These are phyloP conservation scores for Podospora comata DNA, from an alignment of 495 filamentous ascomycete species.

Conservation along the genomic window DNA sequence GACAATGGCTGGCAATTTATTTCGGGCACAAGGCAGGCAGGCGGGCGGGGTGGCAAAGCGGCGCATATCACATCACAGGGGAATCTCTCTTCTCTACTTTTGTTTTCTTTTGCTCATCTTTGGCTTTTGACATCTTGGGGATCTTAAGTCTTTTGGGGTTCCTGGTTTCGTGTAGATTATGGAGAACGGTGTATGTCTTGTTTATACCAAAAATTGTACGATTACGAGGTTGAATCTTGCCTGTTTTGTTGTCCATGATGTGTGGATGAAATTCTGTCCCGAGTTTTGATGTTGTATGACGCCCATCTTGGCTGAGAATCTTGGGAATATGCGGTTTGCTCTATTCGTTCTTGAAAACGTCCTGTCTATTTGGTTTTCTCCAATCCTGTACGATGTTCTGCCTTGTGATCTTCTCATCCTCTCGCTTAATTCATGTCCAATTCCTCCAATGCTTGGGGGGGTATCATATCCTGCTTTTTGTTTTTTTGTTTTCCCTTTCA, in stretches of 20 bases:
- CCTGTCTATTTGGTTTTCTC: background rate
- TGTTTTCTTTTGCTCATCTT: background rate
- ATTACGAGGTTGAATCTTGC: background rate
- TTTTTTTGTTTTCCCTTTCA: background rate
- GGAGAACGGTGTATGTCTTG: background rate
- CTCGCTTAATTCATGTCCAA: background rate
- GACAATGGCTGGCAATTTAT: background rate
- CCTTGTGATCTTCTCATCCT: background rate
- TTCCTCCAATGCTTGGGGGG: conserved; percentile 10
- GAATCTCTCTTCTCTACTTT: background rate
- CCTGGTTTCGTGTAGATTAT: background rate
- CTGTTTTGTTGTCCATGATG: background rate
- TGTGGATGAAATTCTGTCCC: background rate
- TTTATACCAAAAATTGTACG: background rate
- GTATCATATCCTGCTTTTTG: conserved; percentile 22
- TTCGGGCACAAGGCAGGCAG: conserved; percentile 1
- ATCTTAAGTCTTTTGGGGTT: background rate
- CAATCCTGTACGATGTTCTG: background rate
- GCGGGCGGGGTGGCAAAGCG: background rate
- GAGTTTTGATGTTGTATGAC: too few relatives aligned
- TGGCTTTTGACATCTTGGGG: background rate
- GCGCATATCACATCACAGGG: background rate
- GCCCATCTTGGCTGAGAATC: too few relatives aligned
- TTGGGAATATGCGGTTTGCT: too few relatives aligned
- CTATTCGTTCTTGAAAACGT: background rate